phyloP scores from a whole-genome alignment of 805 yeast species.

The Pichia sporocuriosa region DNA sequence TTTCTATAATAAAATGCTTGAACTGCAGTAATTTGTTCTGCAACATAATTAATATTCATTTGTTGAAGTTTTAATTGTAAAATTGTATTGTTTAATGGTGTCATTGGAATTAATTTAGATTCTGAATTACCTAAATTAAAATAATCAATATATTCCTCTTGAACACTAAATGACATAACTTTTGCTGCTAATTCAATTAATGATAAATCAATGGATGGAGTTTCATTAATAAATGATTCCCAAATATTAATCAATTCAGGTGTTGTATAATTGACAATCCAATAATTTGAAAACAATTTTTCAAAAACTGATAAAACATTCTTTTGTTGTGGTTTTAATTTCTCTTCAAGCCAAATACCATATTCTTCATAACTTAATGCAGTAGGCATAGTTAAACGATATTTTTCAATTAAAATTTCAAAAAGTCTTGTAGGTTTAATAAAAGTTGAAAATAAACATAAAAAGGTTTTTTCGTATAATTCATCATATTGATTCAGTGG shows the following conservation, averaged over 20 bases:
- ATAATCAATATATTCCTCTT: constrained; percentile 21
- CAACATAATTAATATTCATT: constrained; percentile 68
- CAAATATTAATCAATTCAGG: constrained; percentile 32
- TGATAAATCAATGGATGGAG: constrained; percentile 9
- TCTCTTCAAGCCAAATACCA: constrained; percentile 65
- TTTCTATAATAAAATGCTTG: constrained; percentile 65
- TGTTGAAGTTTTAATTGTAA: constrained; percentile 48
- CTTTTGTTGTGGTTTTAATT: constrained; percentile 58
- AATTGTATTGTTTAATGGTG: constrained; percentile 23
- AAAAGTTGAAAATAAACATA: constrained; percentile 72
- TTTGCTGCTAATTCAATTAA: constrained; percentile 18
- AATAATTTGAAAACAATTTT: constrained; percentile 58
- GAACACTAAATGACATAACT: constrained; percentile 19
- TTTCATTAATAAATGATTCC: constrained; percentile 19
- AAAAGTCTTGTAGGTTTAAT: constrained; percentile 60
- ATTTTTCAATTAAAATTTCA: constrained; percentile 53
- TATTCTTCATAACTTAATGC: constrained; percentile 80
- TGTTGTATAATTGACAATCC: constrained; percentile 58
- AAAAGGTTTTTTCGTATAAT: constrained; percentile 58
- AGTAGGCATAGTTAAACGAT: constrained; percentile 74
- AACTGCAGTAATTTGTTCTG: constrained; percentile 75
- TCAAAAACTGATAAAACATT: constrained; percentile 64
- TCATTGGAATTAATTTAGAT: constrained; percentile 9
- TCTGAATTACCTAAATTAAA: constrained; percentile 19
- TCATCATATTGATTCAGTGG: constrained; percentile 55